Base-by-base conservation (phyloP, 1,284 basidiomycete species). In the Termitomyces sp. region DNA sequence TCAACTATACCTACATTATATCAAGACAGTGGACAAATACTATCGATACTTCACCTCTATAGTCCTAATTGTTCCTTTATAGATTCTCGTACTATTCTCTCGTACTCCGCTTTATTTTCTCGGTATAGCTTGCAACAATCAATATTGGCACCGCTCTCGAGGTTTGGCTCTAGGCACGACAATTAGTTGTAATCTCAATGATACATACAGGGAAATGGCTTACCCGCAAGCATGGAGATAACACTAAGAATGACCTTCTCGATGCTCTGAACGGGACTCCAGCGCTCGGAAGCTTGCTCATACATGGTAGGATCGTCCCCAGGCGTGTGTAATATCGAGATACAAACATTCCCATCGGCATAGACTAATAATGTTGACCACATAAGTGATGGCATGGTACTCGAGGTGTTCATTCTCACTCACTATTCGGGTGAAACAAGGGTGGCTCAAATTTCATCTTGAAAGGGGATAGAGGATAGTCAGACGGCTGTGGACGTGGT, bases 371-470 rank as follows among this genome's bases (percentile, higher is more conserved):
- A 38, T 5, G 38, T 38, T 40, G 21, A 24, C 48, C 39, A 46
- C 30, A 47, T 55, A 24, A 57, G 47, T 34, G 38, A 28, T 30
- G 30, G 41, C 16, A 43, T 31, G 54, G 47, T 16, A 48, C 39
- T 19, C 7, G 52, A 35, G 44, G 28, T 4, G 39, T 46, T 54
- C 49, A 21, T 46, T 70, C 88, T 71, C 64, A 96, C 88, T 71
- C 64, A 96, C 95, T 90, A 69, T 99, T 99, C 13, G 97, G 97
- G 70, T 99, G 97, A 70, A 99, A 91, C 55, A 99, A 70, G 4
- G 97, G 94, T 9, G 96, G 96, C 47, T 97, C 94, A 65, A 98
- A 99, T 63, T 84, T 91, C 96, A 99, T 98, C 72, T 93, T 96
- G 84, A 97, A 97, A 28, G 94, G 94, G 49, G 91, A 95, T 64